Conservation (phyloP, 2,329 filamentous ascomycete genomes). For the Ramularia endophylla region DNA sequence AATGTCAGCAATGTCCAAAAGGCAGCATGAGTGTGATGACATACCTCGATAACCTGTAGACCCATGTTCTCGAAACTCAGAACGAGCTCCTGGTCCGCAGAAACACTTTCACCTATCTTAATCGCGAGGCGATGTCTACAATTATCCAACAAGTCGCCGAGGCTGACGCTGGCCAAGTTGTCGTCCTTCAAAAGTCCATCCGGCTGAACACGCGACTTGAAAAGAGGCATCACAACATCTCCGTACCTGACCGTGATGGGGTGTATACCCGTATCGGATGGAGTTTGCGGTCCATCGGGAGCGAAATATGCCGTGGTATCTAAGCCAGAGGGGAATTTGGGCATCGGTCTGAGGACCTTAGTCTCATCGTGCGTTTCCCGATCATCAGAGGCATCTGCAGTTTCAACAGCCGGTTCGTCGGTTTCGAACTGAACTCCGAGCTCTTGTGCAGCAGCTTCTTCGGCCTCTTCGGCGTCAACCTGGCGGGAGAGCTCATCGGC, state of each 20-base stretch:
- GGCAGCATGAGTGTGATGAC: too few relatives aligned
- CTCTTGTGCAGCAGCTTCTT: neutral
- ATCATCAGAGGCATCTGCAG: neutral
- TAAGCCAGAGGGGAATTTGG: constrained; percentile 11
- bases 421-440: neutral
- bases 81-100: constrained; percentile 52
- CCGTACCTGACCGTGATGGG: constrained; percentile 52
- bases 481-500: neutral
- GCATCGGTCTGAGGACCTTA: constrained; percentile 2
- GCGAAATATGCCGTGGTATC: constrained; percentile 8
- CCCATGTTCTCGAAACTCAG: constrained; percentile 51
- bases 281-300: constrained; percentile 26
- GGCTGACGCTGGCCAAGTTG: constrained; percentile 46
- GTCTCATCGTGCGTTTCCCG: constrained; percentile 2
- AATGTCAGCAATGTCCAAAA: constrained; percentile 8
- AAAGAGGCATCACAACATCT: constrained; percentile 52
- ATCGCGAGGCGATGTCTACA: constrained; percentile 43
- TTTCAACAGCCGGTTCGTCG: constrained; percentile 1
- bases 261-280: constrained; percentile 35
- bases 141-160: constrained; percentile 49
- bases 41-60: constrained; percentile 53
- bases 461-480: constrained; percentile 2
- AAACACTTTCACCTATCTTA: constrained; percentile 49
- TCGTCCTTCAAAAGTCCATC: constrained; percentile 53
- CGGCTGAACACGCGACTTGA: constrained; percentile 50